phyloP scores from a whole-genome alignment of 345 rosid genomes.

The Moricandia arvensis region DNA sequence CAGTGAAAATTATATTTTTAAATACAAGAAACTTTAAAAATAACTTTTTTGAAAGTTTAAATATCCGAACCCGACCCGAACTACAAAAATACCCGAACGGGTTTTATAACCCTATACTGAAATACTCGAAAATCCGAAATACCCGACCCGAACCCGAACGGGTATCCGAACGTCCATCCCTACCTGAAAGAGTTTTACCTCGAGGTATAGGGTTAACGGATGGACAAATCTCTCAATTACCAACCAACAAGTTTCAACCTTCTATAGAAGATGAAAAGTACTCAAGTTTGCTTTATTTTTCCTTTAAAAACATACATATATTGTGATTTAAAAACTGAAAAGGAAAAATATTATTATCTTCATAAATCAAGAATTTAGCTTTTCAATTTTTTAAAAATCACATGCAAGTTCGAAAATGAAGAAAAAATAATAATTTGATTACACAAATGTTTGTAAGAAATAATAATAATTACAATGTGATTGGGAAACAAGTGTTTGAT shows the following conservation, averaged over 20 bases:
- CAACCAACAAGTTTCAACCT: constrained; percentile 10
- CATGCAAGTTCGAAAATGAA: neutral
- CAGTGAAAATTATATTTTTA: no score
- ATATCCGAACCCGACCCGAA: no score
- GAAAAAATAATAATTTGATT: neutral
- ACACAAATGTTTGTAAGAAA: neutral
- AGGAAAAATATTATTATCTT: no score
- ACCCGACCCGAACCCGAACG: no score
- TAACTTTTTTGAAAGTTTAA: no score
- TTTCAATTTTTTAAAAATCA: no score
- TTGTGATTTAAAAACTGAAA: neutral
- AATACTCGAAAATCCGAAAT: no score
- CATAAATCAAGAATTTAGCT: neutral
- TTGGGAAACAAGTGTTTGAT: constrained; percentile 9
- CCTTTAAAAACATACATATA: neutral
- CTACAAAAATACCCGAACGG: no score
- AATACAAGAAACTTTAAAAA: no score
- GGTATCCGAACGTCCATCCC: no score
- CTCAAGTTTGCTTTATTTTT: neutral
- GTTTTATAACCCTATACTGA: no score
- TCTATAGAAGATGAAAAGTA: constrained; percentile 27
- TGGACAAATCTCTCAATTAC: constrained; percentile 5
- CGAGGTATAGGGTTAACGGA: constrained; percentile 5
- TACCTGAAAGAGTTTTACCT: neutral
- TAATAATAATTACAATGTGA: neutral